Conservation (phyloP, 306 rosid species). For the Acacia acuminata region DNA sequence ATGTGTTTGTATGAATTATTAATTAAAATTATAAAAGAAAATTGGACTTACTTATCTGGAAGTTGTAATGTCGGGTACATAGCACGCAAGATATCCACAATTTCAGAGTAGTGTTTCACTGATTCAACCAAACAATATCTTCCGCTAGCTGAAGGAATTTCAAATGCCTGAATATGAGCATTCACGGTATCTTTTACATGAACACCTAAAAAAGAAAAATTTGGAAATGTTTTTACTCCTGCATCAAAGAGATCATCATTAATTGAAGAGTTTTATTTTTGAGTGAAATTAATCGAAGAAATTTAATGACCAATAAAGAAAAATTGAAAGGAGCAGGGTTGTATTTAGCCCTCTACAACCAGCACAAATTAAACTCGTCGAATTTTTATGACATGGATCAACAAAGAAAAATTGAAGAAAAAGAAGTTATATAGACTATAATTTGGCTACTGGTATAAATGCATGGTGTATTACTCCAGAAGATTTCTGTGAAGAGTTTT, state of each 20-base stretch:
- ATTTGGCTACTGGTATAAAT: too few relatives aligned
- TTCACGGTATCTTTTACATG: neutral
- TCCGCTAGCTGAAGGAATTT: neutral
- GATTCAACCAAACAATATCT: neutral
- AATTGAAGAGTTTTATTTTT: too few relatives aligned
- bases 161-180: slow-evolving; percentile 1
- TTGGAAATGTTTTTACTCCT: neutral
- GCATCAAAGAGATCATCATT: neutral
- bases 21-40: neutral
- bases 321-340: too few relatives aligned
- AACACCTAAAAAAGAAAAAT: neutral
- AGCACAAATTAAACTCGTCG: too few relatives aligned
- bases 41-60: neutral
- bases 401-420: too few relatives aligned
- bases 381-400: too few relatives aligned
- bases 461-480: too few relatives aligned
- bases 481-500: too few relatives aligned
- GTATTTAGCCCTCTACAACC: too few relatives aligned
- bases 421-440: too few relatives aligned
- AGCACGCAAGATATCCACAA: neutral
- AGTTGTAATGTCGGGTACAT: neutral
- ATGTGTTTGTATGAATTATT: neutral
- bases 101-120: neutral
- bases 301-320: too few relatives aligned
- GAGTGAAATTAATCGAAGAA: too few relatives aligned